Evolutionary conservation across 768 basidiomycete genomes (phyloP).

Genomic region (Phanerochaete sordida): DNA sequence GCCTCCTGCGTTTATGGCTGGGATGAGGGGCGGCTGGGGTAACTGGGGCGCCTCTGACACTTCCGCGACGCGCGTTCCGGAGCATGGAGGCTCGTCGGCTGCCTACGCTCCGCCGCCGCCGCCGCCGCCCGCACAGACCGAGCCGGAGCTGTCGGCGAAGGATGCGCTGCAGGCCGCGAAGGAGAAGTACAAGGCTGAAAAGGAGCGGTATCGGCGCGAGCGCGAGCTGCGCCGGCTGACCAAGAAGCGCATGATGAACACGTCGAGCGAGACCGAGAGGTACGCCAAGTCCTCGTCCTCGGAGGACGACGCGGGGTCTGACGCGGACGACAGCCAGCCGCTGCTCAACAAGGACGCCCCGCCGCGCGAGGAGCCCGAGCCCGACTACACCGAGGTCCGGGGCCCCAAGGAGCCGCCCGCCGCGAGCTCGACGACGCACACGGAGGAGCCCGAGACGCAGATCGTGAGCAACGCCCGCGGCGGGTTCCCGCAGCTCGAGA

Average conservation of each 20-base stretch:
- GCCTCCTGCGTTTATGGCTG: background rate
- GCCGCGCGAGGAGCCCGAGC: background rate
- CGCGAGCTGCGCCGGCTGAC: constrained; percentile 39
- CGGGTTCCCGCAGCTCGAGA: constrained; percentile 59
- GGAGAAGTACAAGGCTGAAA: constrained; percentile 60
- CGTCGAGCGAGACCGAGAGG: constrained; percentile 14
- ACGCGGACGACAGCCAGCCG: constrained; percentile 8
- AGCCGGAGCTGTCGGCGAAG: constrained; percentile 6
- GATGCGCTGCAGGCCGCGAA: constrained; percentile 60
- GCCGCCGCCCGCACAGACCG: background rate
- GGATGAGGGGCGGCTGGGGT: constrained; percentile 6
- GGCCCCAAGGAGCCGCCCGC: constrained; percentile 14
- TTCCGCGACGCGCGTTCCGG: background rate
- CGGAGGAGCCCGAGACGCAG: constrained; percentile 27
- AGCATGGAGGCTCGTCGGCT: no score
- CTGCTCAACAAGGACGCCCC: background rate
- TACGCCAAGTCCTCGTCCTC: background rate
- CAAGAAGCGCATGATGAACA: constrained; percentile 15
- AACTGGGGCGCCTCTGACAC: background rate
- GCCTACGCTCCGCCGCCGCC: background rate
- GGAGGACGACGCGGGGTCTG: background rate
- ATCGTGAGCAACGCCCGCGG: constrained; percentile 63
- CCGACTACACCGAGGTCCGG: background rate
- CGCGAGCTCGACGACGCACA: constrained; percentile 12
- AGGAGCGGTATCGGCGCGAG: constrained; percentile 63